Evolutionary conservation across 345 rosid species (phyloP).

Genomic region (Dovyalis caffra): DNA sequence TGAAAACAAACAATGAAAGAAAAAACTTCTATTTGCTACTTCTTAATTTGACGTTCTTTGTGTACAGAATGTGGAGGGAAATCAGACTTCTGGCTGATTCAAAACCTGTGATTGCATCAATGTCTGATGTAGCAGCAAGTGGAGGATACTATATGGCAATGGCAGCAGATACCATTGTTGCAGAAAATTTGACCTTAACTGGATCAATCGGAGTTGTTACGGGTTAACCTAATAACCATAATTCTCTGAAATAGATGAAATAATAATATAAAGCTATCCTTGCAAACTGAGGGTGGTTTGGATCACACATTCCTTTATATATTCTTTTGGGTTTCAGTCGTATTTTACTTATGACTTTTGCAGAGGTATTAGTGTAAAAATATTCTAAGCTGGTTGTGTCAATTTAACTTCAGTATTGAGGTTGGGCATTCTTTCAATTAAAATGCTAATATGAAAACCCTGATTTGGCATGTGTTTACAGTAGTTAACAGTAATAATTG

Average conservation of each 20-base stretch:
- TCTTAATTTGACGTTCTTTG: conserved; percentile 12
- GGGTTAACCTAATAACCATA: conserved; percentile 39
- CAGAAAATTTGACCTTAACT: conserved; percentile 80
- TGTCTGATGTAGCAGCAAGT: conserved; percentile 94
- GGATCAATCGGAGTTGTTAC: conserved; percentile 95
- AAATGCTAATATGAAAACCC: neutral
- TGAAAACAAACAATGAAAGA: neutral
- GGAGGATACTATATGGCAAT: conserved; percentile 99
- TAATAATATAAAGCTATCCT: neutral
- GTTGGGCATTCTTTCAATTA: neutral
- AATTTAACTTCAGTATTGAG: neutral
- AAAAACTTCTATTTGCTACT: too few species aligned
- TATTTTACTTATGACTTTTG: too few species aligned
- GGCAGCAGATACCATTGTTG: conserved; percentile 74
- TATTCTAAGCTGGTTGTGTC: neutral
- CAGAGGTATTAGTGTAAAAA: neutral
- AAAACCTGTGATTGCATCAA: conserved; percentile 88
- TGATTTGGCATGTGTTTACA: neutral
- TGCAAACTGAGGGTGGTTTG: neutral
- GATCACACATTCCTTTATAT: too few species aligned
- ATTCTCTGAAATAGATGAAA: neutral
- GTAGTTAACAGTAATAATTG: neutral
- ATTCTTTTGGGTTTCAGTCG: too few species aligned
- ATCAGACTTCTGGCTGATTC: conserved; percentile 73
- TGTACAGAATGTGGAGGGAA: conserved; percentile 92